Conservation (phyloP, 495 filamentous ascomycete genomes). For the Aspergillus sclerotioniger region DNA sequence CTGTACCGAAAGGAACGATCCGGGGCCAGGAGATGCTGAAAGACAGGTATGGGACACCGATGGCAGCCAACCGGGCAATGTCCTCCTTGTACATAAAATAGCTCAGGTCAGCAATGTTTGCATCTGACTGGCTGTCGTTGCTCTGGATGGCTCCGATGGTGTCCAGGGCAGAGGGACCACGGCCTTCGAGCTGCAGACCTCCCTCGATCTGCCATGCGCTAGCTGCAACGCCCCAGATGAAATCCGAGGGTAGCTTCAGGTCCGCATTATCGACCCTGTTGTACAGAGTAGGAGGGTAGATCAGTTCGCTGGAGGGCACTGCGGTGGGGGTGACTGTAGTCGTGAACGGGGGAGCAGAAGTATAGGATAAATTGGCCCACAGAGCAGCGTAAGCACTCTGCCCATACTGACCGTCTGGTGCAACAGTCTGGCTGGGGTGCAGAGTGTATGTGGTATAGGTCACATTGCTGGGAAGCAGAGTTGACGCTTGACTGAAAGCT, state of each 20-base stretch:
- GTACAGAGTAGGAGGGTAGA: constrained; percentile 33
- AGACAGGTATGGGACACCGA: constrained; percentile 49
- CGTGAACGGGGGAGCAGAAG: constrained; percentile 28
- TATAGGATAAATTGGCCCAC: constrained; percentile 31
- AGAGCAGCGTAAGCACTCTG: constrained; percentile 37
- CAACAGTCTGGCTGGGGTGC: neutral
- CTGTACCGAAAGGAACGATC: constrained; percentile 42
- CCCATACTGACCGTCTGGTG: constrained; percentile 27
- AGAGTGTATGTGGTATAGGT: constrained; percentile 9
- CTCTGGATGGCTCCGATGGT: constrained; percentile 22
- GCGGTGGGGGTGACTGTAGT: constrained; percentile 36
- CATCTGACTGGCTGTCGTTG: constrained; percentile 2
- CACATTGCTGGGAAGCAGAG: neutral
- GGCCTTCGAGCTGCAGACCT: constrained; percentile 42
- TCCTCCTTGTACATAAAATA: constrained; percentile 55
- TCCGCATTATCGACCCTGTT: constrained; percentile 27
- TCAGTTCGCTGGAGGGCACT: constrained; percentile 32
- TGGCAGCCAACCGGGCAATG: constrained; percentile 44
- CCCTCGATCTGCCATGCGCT: constrained; percentile 53
- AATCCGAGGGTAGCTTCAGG: constrained; percentile 41
- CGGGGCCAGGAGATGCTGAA: constrained; percentile 48
- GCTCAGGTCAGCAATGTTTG: constrained; percentile 45
- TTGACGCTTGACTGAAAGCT: constrained; percentile 6
- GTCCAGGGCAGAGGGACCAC: constrained; percentile 37
- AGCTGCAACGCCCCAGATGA: constrained; percentile 51